phyloP scores from a whole-genome alignment of 208 protist genomes.

The Trypanosoma mega region DNA sequence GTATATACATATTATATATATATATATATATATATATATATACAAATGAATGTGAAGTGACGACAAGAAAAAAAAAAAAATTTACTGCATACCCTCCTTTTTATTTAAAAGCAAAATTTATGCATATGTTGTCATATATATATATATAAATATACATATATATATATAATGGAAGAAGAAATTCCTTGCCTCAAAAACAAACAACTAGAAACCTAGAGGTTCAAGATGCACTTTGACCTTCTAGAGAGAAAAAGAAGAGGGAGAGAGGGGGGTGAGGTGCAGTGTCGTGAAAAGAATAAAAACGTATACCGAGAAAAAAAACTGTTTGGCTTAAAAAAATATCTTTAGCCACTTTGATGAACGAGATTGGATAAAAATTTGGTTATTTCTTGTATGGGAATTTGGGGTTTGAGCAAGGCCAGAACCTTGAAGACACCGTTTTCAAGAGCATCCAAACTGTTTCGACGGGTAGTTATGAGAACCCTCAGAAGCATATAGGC shows the following conservation, averaged over 20 bases:
- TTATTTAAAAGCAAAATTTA: no score
- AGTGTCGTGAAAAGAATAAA: background rate
- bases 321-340: background rate
- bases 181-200: no score
- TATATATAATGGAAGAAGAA: no score
- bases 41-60: background rate
- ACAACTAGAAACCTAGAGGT: no score
- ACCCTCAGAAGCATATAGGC: conserved; percentile 36
- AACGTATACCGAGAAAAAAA: background rate
- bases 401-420: conserved; percentile 19
- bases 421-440: conserved; percentile 27
- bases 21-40: background rate
- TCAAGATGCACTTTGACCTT: no score
- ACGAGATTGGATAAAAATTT: conserved; percentile 1
- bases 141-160: no score
- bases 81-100: background rate
- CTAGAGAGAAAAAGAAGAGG: no score
- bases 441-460: conserved; percentile 14
- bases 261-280: no score
- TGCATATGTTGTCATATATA: no score
- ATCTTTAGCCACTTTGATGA: background rate
- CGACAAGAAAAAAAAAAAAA: conserved; percentile 7
- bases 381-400: conserved; percentile 11
- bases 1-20: background rate
- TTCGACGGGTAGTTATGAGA: conserved; percentile 24